Evolutionary conservation across 1,284 basidiomycete species (phyloP), one percentile per base, ranked within the genome.

Genomic region (Xanthoconium separans): DNA sequence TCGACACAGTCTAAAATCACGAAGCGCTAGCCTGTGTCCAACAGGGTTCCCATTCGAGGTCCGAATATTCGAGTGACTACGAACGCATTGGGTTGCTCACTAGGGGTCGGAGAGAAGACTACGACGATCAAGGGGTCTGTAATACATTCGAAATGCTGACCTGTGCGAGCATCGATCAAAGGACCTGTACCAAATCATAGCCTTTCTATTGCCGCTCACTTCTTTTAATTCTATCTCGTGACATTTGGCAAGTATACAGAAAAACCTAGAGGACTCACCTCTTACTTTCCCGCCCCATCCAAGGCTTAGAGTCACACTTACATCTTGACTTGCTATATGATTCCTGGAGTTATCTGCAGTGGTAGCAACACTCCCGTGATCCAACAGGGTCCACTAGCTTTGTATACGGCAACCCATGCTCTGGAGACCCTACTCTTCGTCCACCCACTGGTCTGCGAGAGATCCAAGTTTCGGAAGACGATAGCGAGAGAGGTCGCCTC

Each of bases 61-160:
- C 73, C 20, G 64, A 60, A 11, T 64, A 64, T 30, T 47, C 66
- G 24, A 74, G 73, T 39, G 79, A 83, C 52, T 86, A 80, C 61
- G 87, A 89, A 66, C 90, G 87, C 58, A 58, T 86, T 43, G 82
- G 91, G 91, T 41, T 93, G 89, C 66, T 71, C 80, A 6, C 78
- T 81, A 9, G 71, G 77, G 29, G 84, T 33, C 68, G 77, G 49
- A 90, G 90, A 31, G 73, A 81, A 63, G 86, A 93, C 69, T 93
- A 84, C 82, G 31, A 68, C 76, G 33, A 88, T 93, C 58, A 60
- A 73, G 39, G 79, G 84, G 18, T 49, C 41, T 27, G 18, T 34
- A 46, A 41, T 13, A 10, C 7, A 18, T 34, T 5, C 55, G 51
- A n/a, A 65, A 58, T 61, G 45, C 33, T 64, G 49, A 56, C 48